Evolutionary conservation across 768 basidiomycete species (phyloP).

Genomic region (Dentipellis fragilis): DNA sequence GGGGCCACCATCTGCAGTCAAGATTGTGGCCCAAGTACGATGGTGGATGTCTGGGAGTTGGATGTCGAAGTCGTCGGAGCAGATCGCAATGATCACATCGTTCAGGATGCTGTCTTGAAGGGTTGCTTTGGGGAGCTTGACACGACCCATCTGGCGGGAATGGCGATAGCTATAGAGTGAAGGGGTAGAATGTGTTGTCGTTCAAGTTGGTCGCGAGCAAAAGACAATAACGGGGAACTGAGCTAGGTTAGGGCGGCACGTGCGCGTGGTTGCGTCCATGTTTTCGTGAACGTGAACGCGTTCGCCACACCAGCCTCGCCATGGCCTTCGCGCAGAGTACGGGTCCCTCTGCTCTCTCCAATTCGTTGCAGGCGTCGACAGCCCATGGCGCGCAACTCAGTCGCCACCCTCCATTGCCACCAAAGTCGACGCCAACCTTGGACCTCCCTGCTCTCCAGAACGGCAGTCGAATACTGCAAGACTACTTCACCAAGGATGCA

Average conservation of each 20-base stretch:
- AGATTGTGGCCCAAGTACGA: conserved; percentile 20
- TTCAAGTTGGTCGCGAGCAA: too few species aligned
- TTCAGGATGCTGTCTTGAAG: conserved; percentile 11
- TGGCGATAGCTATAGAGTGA: neutral
- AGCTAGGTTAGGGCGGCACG: neutral
- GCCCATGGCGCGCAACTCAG: neutral
- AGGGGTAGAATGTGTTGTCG: too few species aligned
- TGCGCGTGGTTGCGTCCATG: neutral
- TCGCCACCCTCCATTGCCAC: neutral
- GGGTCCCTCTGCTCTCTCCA: neutral
- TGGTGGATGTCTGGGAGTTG: conserved; percentile 25
- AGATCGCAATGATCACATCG: conserved; percentile 14
- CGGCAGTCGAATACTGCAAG: conserved; percentile 58
- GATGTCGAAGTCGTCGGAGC: conserved; percentile 16
- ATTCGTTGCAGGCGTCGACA: neutral
- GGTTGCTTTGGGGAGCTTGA: neutral
- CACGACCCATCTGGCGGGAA: neutral
- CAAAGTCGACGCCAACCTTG: conserved; percentile 23
- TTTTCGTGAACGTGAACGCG: neutral
- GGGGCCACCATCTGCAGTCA: conserved; percentile 2
- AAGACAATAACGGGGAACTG: too few species aligned
- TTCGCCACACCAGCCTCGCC: neutral
- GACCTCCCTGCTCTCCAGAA: conserved; percentile 55
- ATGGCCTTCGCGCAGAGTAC: neutral
- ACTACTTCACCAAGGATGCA: conserved; percentile 62